A percentile compares a stretch with the other conserved stretches of the same genome.
phyloP scores from a whole-genome alignment of 139 green algal genomes.

The Klebsormidium nitens region DNA sequence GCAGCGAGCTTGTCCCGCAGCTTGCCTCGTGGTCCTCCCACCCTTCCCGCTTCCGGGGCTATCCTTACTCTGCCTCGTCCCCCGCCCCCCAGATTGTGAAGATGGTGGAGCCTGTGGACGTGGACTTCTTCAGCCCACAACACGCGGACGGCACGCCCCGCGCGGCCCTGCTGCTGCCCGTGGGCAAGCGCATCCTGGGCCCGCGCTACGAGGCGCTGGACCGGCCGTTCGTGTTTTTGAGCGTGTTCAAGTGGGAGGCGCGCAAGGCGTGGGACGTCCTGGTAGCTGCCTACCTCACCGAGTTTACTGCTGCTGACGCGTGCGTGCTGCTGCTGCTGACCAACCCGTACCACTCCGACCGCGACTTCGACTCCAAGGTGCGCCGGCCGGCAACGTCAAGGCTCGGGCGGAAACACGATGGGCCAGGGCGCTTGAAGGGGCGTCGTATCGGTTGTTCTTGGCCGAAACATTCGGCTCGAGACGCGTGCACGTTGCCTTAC shows the following conservation, averaged over 20 bases:
- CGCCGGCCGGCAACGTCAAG: background rate
- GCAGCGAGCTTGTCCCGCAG: background rate
- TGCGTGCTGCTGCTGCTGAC: constrained; percentile 36
- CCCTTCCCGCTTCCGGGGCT: background rate
- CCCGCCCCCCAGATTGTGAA: background rate
- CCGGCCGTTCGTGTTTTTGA: constrained; percentile 55
- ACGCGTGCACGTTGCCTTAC: too few species aligned
- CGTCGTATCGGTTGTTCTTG: too few species aligned
- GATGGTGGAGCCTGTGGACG: constrained; percentile 32
- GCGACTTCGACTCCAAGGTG: constrained; percentile 27
- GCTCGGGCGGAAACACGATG: background rate
- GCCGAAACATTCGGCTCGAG: too few species aligned
- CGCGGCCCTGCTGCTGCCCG: too few species aligned
- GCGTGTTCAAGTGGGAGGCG: constrained; percentile 69
- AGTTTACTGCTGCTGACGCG: constrained; percentile 45
- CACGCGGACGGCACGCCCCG: too few species aligned
- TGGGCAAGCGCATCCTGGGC: too few species aligned
- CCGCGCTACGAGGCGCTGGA: too few species aligned
- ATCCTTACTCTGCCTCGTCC: too few species aligned
- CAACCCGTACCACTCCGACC: constrained; percentile 31
- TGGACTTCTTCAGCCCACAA: constrained; percentile 25
- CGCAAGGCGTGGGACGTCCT: constrained; percentile 62
- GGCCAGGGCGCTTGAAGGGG: too few species aligned
- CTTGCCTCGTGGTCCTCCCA: background rate
- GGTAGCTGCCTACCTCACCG: constrained; percentile 46